Evolutionary conservation across 208 protist species (phyloP).

Genomic region (Trypanosoma melophagium): DNA sequence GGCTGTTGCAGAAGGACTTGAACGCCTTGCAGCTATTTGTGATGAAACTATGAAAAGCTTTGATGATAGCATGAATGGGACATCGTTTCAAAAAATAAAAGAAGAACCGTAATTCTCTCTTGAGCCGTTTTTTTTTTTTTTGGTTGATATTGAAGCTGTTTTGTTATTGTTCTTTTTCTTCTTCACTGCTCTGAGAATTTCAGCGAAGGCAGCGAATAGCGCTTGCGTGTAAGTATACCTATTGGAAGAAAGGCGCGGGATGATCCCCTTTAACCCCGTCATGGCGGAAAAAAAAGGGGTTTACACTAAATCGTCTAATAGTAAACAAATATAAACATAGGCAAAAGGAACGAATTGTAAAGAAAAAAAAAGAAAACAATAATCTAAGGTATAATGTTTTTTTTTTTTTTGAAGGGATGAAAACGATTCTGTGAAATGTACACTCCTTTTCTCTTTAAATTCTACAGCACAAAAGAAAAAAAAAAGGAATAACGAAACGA

Average conservation of each 20-base stretch:
- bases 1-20: constrained; percentile 71
- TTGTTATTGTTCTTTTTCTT: neutral
- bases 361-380: too few relatives aligned
- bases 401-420: too few relatives aligned
- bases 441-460: too few relatives aligned
- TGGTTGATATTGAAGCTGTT: neutral
- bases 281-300: neutral
- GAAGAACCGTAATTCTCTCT: constrained; percentile 7
- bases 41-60: constrained; percentile 77
- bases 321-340: neutral
- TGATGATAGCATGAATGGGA: constrained; percentile 56
- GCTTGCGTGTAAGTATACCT: neutral
- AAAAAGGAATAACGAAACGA: constrained; percentile 12
- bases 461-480: neutral
- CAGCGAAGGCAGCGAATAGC: too few relatives aligned
- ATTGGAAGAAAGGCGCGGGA: neutral
- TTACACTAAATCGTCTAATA: constrained; percentile 1
- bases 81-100: constrained; percentile 10
- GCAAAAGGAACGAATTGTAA: too few relatives aligned
- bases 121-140: neutral
- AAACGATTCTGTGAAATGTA: too few relatives aligned
- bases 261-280: neutral
- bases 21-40: constrained; percentile 79
- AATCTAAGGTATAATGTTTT: too few relatives aligned
- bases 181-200: too few relatives aligned